phyloP scores from a whole-genome alignment of 2,329 filamentous ascomycete species.

The Fusarium udum region DNA sequence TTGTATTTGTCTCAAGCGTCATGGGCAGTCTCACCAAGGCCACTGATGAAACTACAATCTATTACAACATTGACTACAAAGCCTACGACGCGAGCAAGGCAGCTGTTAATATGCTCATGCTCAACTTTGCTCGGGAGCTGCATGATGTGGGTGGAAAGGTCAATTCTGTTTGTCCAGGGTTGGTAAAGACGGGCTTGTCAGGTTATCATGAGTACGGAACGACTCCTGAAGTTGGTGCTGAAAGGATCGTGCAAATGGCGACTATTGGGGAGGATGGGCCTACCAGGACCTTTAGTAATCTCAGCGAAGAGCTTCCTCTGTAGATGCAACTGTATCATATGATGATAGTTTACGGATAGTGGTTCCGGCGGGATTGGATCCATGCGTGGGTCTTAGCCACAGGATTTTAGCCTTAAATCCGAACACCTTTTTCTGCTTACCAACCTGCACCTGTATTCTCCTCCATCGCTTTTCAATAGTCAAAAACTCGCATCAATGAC shows the following conservation, averaged over 20 bases:
- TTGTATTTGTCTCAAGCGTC: conserved; percentile 52
- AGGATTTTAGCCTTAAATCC: conserved; percentile 28
- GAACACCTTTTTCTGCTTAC: conserved; percentile 1
- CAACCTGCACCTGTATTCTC: not conserved
- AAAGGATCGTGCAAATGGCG: conserved; percentile 45
- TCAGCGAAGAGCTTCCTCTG: conserved; percentile 36
- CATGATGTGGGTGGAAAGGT: conserved; percentile 45
- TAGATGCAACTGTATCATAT: not conserved
- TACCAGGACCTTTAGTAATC: conserved; percentile 42
- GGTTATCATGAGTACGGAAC: conserved; percentile 19
- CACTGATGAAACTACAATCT: conserved; percentile 40
- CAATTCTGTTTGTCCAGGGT: conserved; percentile 51
- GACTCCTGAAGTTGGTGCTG: conserved; percentile 43
- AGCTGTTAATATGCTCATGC: conserved; percentile 53
- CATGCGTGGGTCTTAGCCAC: not conserved
- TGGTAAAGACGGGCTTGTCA: conserved; percentile 47
- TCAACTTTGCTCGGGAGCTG: conserved; percentile 47
- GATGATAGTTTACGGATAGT: not conserved
- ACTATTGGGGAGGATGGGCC: conserved; percentile 44
- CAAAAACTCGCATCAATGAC: accelerated
- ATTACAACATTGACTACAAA: conserved; percentile 44
- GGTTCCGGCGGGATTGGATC: not conserved
- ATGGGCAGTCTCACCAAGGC: conserved; percentile 48
- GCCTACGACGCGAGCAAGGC: conserved; percentile 54
- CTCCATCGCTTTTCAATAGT: no score